Base-by-base conservation (phyloP, 345 rosid species). In the Euphorbia lathyris region DNA sequence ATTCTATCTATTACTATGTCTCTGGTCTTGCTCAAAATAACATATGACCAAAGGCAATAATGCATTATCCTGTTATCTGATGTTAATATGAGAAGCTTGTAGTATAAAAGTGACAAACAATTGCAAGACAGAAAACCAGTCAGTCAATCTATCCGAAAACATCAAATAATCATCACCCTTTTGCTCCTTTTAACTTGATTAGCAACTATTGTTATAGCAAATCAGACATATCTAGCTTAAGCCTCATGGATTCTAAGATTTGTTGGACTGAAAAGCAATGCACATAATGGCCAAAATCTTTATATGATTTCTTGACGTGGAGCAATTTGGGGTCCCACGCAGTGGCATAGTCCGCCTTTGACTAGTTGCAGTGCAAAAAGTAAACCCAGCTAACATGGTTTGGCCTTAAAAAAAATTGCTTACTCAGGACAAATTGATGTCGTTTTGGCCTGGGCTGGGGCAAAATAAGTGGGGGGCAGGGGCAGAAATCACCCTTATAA, bases 181-280 rank as follows among this genome's bases (percentile, higher is more conserved):
- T 67, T 45, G 51, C 51, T 1, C 5, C 17, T 29, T 40, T 25
- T 63, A 62, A 40, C 48, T 38, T 16, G 27, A 2, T 48, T 50
- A 26, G 2, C 48, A 22, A 8, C 19, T 30, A 19, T 17, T 50
- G 12, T 19, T 51, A 29, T 25, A 32, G 20, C 0, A 10, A 27
- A 52, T 17, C 25, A 34, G 7, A 30, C 10, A 12, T 22, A 56
- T 14, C 40, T 68, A 50, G 40, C 50, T 25, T 40, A 40, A 36
- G 65, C 48, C 47, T 36, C 23, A 22, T 40, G 52, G 47, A 51
- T 70, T 2, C 5, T 9, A 74, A 32, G 38, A 58, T 56, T 32
- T 55, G 23, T 23, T n/a, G 22, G 13, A 67, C n/a, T 11, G 53
- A 42, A 74, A 51, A 3, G 22, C 25, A 62, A 27, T 74, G 19